These are phyloP conservation scores for Aspergillus aculeatus DNA, from an alignment of 2,329 filamentous ascomycete genomes.

Conservation along the genomic window DNA sequence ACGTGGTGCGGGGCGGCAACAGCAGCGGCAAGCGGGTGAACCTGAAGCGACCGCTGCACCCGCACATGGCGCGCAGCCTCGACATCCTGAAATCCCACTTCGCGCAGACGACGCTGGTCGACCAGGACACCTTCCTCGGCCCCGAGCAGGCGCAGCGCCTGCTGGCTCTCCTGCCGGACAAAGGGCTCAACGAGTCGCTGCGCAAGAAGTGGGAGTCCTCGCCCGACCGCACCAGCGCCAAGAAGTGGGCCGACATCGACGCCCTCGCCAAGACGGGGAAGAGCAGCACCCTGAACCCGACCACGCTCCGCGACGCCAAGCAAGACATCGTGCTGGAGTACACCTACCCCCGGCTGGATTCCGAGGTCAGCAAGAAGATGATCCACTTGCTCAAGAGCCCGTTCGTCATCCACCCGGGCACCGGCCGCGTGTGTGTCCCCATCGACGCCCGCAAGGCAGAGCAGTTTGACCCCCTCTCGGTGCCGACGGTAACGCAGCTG, in stretches of 20 bases:
- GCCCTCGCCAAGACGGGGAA: slow-evolving; percentile 73
- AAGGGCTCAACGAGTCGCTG: slow-evolving; percentile 71
- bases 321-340: slow-evolving; percentile 97
- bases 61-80: slow-evolving; percentile 82
- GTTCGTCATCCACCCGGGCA: slow-evolving; percentile 94
- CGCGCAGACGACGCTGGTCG: slow-evolving; percentile 73
- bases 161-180: slow-evolving; percentile 81
- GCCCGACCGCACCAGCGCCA: slow-evolving; percentile 70
- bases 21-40: slow-evolving; percentile 87
- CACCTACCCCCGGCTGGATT: slow-evolving; percentile 94
- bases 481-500: slow-evolving; percentile 85
- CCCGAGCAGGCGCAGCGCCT: slow-evolving; percentile 72
- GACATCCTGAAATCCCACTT: slow-evolving; percentile 83
- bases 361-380: slow-evolving; percentile 94
- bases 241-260: slow-evolving; percentile 96
- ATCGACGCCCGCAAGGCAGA: slow-evolving; percentile 75
- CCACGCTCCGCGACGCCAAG: slow-evolving; percentile 79
- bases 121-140: slow-evolving; percentile 81
- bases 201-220: slow-evolving; percentile 88
- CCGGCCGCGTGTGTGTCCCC: slow-evolving; percentile 90
- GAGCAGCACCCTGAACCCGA: slow-evolving; percentile 69
- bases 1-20: slow-evolving; percentile 81
- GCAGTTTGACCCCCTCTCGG: slow-evolving; percentile 78
- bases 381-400: slow-evolving; percentile 98
- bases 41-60: slow-evolving; percentile 78